Evolutionary conservation across 305 asterid genomes (phyloP).

Genomic region (Plantago lanceolata): DNA sequence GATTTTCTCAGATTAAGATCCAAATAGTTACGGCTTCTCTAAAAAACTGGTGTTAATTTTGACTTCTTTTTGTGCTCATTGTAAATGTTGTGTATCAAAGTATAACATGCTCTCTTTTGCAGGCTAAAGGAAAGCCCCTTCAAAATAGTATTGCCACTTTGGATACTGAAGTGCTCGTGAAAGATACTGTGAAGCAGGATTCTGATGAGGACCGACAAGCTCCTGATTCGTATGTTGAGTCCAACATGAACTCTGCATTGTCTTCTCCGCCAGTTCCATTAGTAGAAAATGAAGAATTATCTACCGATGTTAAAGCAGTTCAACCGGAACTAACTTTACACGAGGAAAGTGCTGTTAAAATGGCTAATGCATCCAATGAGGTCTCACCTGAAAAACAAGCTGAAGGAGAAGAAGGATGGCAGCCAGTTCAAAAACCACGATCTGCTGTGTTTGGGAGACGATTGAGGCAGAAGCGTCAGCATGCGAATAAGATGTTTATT

Average conservation of each 20-base stretch:
- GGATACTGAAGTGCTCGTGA: conserved; percentile 44
- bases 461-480: conserved; percentile 67
- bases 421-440: conserved; percentile 84
- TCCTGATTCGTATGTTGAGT: conserved; percentile 39
- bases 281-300: conserved; percentile 36
- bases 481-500: conserved; percentile 47
- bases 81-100: background rate
- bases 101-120: conserved; percentile 25
- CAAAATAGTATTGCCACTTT: conserved; percentile 45
- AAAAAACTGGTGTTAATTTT: too few relatives aligned
- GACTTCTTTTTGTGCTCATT: background rate
- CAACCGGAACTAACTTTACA: conserved; percentile 38
- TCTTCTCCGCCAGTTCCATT: conserved; percentile 39
- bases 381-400: conserved; percentile 51
- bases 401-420: conserved; percentile 98
- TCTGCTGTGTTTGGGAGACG: conserved; percentile 74
- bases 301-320: conserved; percentile 34
- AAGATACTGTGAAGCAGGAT: conserved; percentile 39
- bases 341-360: conserved; percentile 35
- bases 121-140: conserved; percentile 71
- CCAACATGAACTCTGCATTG: conserved; percentile 29
- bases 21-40: background rate
- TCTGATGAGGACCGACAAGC: conserved; percentile 45
- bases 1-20: conserved; percentile 3
- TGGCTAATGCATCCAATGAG: conserved; percentile 35